Evolutionary conservation across 805 yeast genomes (phyloP).

Genomic region (Scheffersomyces stipitis): DNA sequence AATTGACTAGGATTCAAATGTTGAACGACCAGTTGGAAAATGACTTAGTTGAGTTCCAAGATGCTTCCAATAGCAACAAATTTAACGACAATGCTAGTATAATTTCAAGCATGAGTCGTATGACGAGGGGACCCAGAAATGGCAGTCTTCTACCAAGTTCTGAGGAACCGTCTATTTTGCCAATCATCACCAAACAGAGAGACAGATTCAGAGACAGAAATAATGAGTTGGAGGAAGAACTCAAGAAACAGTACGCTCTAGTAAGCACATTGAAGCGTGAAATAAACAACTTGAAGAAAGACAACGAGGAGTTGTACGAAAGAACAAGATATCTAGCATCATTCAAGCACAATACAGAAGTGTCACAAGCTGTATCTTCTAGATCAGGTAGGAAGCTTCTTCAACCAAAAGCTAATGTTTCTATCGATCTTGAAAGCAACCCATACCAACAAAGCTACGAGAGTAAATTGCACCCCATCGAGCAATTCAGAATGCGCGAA

Average conservation of each 20-base stretch:
- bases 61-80: constrained; percentile 36
- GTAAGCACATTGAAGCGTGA: constrained; percentile 66
- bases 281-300: constrained; percentile 60
- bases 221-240: constrained; percentile 79
- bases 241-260: constrained; percentile 54
- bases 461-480: constrained; percentile 77
- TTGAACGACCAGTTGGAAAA: constrained; percentile 67
- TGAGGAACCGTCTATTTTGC: constrained; percentile 58
- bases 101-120: constrained; percentile 56
- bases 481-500: constrained; percentile 75
- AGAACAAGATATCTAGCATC: constrained; percentile 67
- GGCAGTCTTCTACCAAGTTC: constrained; percentile 37
- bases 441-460: constrained; percentile 66
- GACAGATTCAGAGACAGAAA: constrained; percentile 87
- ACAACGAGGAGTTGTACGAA: constrained; percentile 79
- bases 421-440: constrained; percentile 48
- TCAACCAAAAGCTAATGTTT: constrained; percentile 30
- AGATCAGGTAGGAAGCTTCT: constrained; percentile 16
- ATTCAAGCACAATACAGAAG: constrained; percentile 29
- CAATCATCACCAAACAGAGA: constrained; percentile 91
- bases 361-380: constrained; percentile 10
- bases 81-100: constrained; percentile 64
- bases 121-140: constrained; percentile 29
- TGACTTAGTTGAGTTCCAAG: constrained; percentile 65
- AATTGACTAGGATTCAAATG: constrained; percentile 41